Conservation (phyloP, 345 rosid genomes). For the Pugionium dolabratum region DNA sequence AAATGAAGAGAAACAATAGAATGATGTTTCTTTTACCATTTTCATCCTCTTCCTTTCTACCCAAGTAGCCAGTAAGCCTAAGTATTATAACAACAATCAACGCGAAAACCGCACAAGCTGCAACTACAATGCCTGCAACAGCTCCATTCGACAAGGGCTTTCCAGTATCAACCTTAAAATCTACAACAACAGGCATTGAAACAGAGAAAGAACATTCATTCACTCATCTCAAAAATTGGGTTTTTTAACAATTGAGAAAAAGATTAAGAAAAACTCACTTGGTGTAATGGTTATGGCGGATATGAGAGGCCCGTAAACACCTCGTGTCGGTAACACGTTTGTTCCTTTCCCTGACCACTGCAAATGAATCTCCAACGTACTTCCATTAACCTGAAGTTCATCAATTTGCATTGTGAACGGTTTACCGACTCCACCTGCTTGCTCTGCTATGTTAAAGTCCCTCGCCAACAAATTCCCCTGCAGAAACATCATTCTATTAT, state of each 20-base stretch:
- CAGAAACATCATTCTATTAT: background rate
- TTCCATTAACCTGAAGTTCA: slow-evolving; percentile 49
- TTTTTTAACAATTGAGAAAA: background rate
- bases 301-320: slow-evolving; percentile 86
- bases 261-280: slow-evolving; percentile 48
- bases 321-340: slow-evolving; percentile 58
- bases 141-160: slow-evolving; percentile 60
- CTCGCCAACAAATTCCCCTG: slow-evolving; percentile 60
- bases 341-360: slow-evolving; percentile 90
- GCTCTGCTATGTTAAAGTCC: slow-evolving; percentile 66
- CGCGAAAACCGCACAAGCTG: slow-evolving; percentile 45
- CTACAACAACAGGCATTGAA: slow-evolving; percentile 39
- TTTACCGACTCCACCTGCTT: slow-evolving; percentile 74
- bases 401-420: slow-evolving; percentile 38
- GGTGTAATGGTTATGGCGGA: slow-evolving; percentile 75
- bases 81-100: slow-evolving; percentile 49
- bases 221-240: background rate
- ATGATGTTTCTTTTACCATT: slow-evolving; percentile 46
- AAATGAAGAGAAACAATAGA: slow-evolving; percentile 1
- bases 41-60: slow-evolving; percentile 56
- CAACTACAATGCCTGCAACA: slow-evolving; percentile 64
- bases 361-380: slow-evolving; percentile 75
- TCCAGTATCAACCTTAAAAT: slow-evolving; percentile 59
- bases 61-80: slow-evolving; percentile 53
- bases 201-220: slow-evolving; percentile 14